Conservation (phyloP, 2,329 filamentous ascomycete species). For the Neofusicoccum ribis region DNA sequence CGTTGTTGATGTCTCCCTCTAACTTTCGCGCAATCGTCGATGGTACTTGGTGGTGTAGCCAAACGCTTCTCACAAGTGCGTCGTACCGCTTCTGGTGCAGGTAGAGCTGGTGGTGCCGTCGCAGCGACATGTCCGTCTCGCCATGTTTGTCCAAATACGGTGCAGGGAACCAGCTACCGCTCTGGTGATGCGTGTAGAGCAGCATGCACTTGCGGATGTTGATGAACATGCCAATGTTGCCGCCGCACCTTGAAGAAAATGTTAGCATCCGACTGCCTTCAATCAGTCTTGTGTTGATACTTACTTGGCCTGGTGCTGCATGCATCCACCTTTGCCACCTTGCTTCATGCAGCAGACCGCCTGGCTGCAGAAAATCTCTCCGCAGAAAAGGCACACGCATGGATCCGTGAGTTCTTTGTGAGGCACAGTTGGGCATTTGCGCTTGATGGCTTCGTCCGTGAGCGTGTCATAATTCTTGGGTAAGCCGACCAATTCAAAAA, state of each 20-base stretch:
- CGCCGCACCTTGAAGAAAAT: slow-evolving; percentile 67
- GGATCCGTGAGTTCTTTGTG: slow-evolving; percentile 91
- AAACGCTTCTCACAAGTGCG: slow-evolving; percentile 78
- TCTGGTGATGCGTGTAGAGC: slow-evolving; percentile 77
- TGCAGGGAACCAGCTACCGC: slow-evolving; percentile 81
- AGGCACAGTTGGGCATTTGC: slow-evolving; percentile 76
- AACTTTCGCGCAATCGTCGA: slow-evolving; percentile 86
- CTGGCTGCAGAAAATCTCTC: slow-evolving; percentile 95
- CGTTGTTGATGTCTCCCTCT: slow-evolving; percentile 94
- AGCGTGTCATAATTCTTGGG: slow-evolving; percentile 90
- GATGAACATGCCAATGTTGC: slow-evolving; percentile 88
- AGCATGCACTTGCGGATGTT: slow-evolving; percentile 96
- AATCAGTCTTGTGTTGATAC: slow-evolving; percentile 28
- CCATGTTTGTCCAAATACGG: slow-evolving; percentile 96
- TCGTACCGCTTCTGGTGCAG: slow-evolving; percentile 95
- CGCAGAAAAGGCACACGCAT: slow-evolving; percentile 89
- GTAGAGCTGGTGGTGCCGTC: slow-evolving; percentile 82
- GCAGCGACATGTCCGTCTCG: slow-evolving; percentile 88
- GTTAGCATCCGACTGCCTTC: slow-evolving; percentile 15
- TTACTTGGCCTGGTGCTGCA: slow-evolving; percentile 85
- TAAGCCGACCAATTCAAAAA: slow-evolving; percentile 90
- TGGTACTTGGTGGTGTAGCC: slow-evolving; percentile 83
- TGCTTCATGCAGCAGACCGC: slow-evolving; percentile 83
- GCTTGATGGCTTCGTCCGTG: slow-evolving; percentile 85
- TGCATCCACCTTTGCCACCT: slow-evolving; percentile 62